A percentile compares a stretch with the other conserved stretches of the same genome.
Evolutionary conservation across 2,329 filamentous ascomycete genomes (phyloP).

Genomic region (Alternaria novae-zelandiae): DNA sequence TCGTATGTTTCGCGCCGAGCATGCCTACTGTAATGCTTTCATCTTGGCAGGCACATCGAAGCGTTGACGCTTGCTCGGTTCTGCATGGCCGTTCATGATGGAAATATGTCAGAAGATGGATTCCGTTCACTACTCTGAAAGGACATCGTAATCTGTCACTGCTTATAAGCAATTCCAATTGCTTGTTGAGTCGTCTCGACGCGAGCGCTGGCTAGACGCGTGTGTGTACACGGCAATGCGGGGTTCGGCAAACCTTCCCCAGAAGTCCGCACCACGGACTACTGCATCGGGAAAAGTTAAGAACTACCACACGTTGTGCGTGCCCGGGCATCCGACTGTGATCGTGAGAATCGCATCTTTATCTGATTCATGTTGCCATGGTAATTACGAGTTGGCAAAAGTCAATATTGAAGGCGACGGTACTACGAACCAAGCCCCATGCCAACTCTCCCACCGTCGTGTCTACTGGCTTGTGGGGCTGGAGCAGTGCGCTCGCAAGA

Average conservation of each 20-base stretch:
- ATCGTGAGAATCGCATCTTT: not conserved
- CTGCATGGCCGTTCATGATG: constrained; percentile 4
- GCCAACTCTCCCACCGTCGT: not conserved
- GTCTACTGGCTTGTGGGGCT: not conserved
- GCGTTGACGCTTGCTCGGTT: not conserved
- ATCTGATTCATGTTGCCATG: no score
- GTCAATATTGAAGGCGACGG: not conserved
- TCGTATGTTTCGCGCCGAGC: not conserved
- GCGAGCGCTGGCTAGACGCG: constrained; percentile 6
- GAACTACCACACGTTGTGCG: not conserved
- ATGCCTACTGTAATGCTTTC: constrained; percentile 31
- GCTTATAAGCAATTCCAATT: not conserved
- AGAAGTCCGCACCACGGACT: not conserved
- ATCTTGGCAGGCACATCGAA: constrained; percentile 24
- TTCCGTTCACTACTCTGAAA: not conserved
- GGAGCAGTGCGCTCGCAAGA: not conserved
- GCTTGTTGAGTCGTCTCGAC: not conserved
- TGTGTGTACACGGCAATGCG: constrained; percentile 14
- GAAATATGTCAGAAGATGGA: no score
- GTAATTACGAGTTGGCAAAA: not conserved
- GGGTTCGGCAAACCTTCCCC: constrained; percentile 26
- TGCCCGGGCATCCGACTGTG: not conserved
- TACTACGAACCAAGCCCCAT: not conserved
- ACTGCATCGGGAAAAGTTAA: constrained; percentile 1
- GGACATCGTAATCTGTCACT: not conserved